Base-by-base conservation (phyloP, 306 rosid species). In the Vigna mungo region DNA sequence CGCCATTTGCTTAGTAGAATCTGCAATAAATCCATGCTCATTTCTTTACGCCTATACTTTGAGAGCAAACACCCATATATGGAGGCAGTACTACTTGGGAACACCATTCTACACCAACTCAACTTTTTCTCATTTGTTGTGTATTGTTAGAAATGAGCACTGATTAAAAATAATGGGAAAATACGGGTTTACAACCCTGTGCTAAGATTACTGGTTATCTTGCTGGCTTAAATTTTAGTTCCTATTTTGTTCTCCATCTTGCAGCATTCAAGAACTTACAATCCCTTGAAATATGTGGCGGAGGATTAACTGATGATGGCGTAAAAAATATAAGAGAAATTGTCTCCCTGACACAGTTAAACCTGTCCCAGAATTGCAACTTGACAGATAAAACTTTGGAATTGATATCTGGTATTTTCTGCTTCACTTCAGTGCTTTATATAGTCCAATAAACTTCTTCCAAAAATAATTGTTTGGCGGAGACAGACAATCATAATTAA, bases 261-360 rank as follows among this genome's bases (percentile, higher is more conserved):
- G 53, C 90, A 95, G 99, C 89, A 46, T 90, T 95, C 60, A 95
- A 90, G 89, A 89, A 87, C 83, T 87, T 95, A 80, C 93, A 85
- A 80, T 92, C 93, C 80, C 91, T 95, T 47, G 99, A 95, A 89
- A 92, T 92, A 77, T 95, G 99, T 60, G 94, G 97, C 4, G 99
- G 99, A 75, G 91, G 92, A 76, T 73, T 95, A 87, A 95, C 97
- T 17, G 99, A 95, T 88, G 92, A 88, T 7, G 99, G 99, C 34
- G 72, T 95, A 8, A 91, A 88, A 74, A 89, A 95, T 76, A 87
- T 95, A 20, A 95, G 87, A 70, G 97, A 92, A 56, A 89, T 92
- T 58, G 88, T 91, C 61, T 92, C 97, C 72, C 71, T 95, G 86
- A 90, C 89, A 62, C 88, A 89, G 82, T 84, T 95, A 73, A 95